Base-by-base conservation (phyloP, 1,284 basidiomycete species). In the Trichosporon inkin region DNA sequence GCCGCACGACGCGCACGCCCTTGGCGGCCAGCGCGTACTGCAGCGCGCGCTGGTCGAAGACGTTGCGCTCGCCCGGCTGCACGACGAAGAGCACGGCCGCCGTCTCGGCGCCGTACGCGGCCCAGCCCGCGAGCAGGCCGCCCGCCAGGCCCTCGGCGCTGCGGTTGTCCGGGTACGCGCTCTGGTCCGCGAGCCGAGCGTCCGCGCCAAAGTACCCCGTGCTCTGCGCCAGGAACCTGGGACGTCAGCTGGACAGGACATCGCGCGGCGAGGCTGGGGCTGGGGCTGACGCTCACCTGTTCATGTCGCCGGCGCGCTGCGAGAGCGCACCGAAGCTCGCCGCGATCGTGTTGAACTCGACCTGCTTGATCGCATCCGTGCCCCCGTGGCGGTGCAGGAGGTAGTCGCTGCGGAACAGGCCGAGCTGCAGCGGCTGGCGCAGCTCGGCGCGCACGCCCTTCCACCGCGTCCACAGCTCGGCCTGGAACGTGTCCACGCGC, bases 331-430 rank as follows among this genome's bases (percentile, higher is more conserved):
- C 95, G 72, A 98, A 97, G 1, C 91, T 92, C 0, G 88, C 86
- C 0, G 93, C 92, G 67, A 98, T 95, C 6, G 95, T 98, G 76
- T 99, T 99, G 79, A 98, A 96, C 76, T 99, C 96, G 56, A 99
- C 95, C 80, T 99, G 95, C 75, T 93, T 96, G 62, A 99, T 80
- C 28, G 81, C 79, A 0, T 78, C 66, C 20, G 60, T 60, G 10
- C 67, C 64, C 7, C 60, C 60, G 7, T 61, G 56, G 2, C 67
- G 40, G 71, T 99, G 91, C n/a, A 98, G 79, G 40, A 99, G 82
- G 77, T 98, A 99, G 79, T 99, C 95, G 14, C 92, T 95, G 54
- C 96, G 83, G 77, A 97, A 97, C n/a, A 99, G 80, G 11, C 94
- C 93, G 10, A 99, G 83, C 64, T 95, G 89, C 20, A 91, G 79